A percentile compares a stretch with the other conserved stretches of the same genome.
phyloP scores from a whole-genome alignment of 352 stramenopile species.

The Phytopythium litorale region DNA sequence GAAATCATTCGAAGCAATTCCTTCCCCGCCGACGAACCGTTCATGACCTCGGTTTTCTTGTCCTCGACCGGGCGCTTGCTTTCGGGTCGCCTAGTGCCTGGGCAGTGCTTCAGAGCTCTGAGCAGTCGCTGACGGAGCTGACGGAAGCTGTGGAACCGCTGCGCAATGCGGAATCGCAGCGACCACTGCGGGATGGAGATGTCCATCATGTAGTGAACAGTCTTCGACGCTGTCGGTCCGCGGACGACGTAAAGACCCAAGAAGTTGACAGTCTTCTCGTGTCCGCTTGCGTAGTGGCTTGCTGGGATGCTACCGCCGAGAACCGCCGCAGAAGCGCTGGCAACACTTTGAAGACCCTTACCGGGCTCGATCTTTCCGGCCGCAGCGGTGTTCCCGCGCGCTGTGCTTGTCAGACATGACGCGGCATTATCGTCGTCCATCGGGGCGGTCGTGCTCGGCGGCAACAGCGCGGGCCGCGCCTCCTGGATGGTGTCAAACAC shows the following conservation, averaged over 20 bases:
- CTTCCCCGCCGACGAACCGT: slow-evolving; percentile 11
- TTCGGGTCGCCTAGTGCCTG: slow-evolving; percentile 13
- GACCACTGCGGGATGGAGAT: slow-evolving; percentile 35
- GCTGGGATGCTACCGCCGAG: slow-evolving; percentile 19
- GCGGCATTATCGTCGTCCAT: not conserved
- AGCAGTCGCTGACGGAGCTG: slow-evolving; percentile 48
- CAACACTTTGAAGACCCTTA: slow-evolving; percentile 10
- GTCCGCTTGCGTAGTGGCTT: slow-evolving; percentile 25
- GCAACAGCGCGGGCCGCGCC: slow-evolving; percentile 11
- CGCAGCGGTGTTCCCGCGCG: slow-evolving; percentile 7
- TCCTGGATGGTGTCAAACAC: slow-evolving; percentile 22
- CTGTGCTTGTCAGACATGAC: not conserved
- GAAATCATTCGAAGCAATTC: slow-evolving; percentile 25
- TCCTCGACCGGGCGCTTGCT: slow-evolving; percentile 11
- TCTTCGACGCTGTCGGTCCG: slow-evolving; percentile 38
- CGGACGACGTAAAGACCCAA: slow-evolving; percentile 52
- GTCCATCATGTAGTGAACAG: slow-evolving; percentile 71
- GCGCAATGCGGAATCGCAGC: slow-evolving; percentile 40
- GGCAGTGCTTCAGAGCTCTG: slow-evolving; percentile 39
- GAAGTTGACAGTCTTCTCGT: slow-evolving; percentile 46
- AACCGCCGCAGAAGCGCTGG: slow-evolving; percentile 22
- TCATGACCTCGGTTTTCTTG: slow-evolving; percentile 7
- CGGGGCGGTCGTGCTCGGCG: not conserved
- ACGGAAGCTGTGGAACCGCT: slow-evolving; percentile 60
- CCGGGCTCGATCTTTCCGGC: slow-evolving; percentile 20